Evolutionary conservation across 805 yeast genomes (phyloP), one percentile per base, ranked within the genome.

Genomic region (Teunomyces pallodes): DNA sequence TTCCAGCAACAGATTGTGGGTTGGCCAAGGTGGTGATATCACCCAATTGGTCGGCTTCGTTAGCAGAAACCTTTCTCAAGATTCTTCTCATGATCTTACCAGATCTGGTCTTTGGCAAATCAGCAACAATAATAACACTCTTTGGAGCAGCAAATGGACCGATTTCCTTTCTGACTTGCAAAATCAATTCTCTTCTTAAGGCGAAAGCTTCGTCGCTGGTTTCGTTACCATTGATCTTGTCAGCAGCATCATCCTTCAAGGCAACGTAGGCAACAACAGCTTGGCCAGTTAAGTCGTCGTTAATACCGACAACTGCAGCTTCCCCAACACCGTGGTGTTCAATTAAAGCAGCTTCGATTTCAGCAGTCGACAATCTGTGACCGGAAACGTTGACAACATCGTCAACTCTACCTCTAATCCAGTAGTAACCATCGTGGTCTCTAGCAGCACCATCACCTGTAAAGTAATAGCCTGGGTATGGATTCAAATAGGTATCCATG

Each of bases 361-460:
- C 95, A 32, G 95, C 90, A 42, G 95, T 87, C n/a, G 94, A 86
- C 59, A 87, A 75, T 65, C 95, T 77, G 72, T 87, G 95, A 48
- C 95, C 95, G 31, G 90, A 83, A 36, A 87, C 94, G 63, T 87
- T 87, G 45, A 87, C 95, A 51, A 87, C 95, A 65, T 87, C 95
- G 66, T 87, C 95, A 52, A 87, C 94, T 72, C 95, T 79, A 48
- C 95, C 95, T 60, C 86, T 68, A 55, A 87, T 86, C 91, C 94
- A 87, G 71, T 82, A 84, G 73, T 80, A 87, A 5, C 95, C 95
- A 63, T 87, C 92, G 56, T 79, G 75, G 64, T 87, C 95, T 63
- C 91, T 79, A 14, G 90, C 92, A 26, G 92, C 94, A 69, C 95
- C 95, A 69, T 87, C 96, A 60, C 96, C 96, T 1, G 94, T 84